Percentiles rank a stretch among this genome's conserved stretches.
Conservation (phyloP, 768 basidiomycete species). For the Termitomyces sp. region DNA sequence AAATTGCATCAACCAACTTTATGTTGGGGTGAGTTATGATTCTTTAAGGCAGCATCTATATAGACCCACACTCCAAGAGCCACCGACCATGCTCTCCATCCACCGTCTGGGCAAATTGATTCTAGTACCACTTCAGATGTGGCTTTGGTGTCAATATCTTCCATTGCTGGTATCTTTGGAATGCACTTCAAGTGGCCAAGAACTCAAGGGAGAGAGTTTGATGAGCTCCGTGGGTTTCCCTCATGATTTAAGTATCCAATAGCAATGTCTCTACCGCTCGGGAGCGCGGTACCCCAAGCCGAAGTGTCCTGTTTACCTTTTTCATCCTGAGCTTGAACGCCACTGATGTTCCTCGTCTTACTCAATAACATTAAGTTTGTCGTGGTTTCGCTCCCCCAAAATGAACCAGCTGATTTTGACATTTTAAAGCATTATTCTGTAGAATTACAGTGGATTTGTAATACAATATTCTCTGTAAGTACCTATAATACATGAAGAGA, state of each 20-base stretch:
- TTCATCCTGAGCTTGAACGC: too few species aligned
- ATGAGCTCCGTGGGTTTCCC: not conserved
- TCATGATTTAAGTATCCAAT: too few species aligned
- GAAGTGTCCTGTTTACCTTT: too few species aligned
- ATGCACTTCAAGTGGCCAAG: not conserved
- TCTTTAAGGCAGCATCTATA: not conserved
- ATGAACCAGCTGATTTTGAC: too few species aligned
- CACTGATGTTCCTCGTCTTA: too few species aligned
- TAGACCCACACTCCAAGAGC: constrained; percentile 35
- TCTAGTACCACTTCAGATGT: not conserved
- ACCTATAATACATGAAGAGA: too few species aligned
- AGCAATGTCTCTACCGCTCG: not conserved
- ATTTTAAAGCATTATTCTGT: too few species aligned
- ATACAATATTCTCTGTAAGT: too few species aligned
- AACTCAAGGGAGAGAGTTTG: not conserved
- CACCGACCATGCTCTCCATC: constrained; percentile 34
- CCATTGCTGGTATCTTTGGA: not conserved
- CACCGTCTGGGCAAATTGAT: constrained; percentile 32
- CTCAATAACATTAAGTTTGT: too few species aligned
- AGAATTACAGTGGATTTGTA: too few species aligned
- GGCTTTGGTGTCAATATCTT: not conserved
- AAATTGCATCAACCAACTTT: constrained; percentile 4
- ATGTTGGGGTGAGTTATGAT: not conserved
- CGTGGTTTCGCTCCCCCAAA: too few species aligned
- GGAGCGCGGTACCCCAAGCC: not conserved